Evolutionary conservation across 768 basidiomycete species (phyloP).

Genomic region (Russula olivacea): DNA sequence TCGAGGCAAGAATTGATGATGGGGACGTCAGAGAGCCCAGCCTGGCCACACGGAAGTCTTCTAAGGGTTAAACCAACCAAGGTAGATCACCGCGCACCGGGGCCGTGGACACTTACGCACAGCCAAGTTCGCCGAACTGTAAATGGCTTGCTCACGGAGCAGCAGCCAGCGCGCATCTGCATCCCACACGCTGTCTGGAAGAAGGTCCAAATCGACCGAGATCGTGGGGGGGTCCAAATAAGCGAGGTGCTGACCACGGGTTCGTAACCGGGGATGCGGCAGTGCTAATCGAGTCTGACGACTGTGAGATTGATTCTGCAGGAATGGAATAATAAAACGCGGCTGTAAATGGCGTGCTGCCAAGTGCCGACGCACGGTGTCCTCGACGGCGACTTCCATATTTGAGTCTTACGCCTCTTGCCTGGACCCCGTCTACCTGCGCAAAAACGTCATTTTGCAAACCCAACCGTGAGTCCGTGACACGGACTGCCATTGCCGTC

Average conservation of each 20-base stretch:
- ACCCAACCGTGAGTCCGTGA: neutral
- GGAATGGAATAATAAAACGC: too few species aligned
- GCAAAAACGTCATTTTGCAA: conserved; percentile 3
- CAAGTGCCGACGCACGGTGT: neutral
- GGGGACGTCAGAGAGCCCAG: neutral
- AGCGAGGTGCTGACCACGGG: neutral
- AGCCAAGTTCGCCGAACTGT: neutral
- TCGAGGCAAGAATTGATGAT: neutral
- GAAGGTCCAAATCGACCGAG: neutral
- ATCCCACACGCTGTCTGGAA: neutral
- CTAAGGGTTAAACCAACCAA: neutral
- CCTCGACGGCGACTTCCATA: conserved; percentile 16
- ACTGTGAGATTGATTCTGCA: neutral
- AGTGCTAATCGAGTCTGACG: neutral
- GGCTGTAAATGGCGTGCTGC: conserved; percentile 1
- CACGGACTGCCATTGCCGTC: neutral
- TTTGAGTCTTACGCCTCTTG: conserved; percentile 4
- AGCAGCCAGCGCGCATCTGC: neutral
- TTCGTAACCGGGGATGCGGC: neutral
- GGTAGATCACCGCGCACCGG: conserved; percentile 9
- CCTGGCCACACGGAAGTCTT: neutral
- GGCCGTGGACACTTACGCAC: neutral
- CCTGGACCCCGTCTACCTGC: neutral
- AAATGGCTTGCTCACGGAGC: neutral
- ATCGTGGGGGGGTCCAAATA: conserved; percentile 1